phyloP scores from a whole-genome alignment of 192 early-diverging fungal genomes.

The Umbelopsis isabellina region DNA sequence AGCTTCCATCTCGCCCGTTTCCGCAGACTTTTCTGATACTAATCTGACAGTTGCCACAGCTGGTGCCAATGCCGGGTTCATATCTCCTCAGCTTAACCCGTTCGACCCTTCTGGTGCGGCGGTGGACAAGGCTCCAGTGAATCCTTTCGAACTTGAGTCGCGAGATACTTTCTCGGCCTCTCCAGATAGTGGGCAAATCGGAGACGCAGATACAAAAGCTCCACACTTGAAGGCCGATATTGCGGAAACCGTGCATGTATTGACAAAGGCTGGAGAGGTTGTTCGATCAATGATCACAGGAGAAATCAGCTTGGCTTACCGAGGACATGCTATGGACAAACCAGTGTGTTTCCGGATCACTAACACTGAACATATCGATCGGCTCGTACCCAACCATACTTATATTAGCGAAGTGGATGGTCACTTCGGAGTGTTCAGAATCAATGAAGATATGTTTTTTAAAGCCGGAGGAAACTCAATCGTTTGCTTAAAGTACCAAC shows the following conservation, averaged over 20 bases:
- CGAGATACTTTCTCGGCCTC: neutral
- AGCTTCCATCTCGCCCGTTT: slow-evolving; percentile 3
- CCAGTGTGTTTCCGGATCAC: slow-evolving; percentile 40
- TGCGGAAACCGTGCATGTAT: slow-evolving; percentile 48
- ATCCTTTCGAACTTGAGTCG: slow-evolving; percentile 20
- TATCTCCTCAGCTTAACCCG: slow-evolving; percentile 10
- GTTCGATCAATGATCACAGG: slow-evolving; percentile 49
- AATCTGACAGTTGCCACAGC: slow-evolving; percentile 11
- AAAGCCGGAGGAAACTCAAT: slow-evolving; percentile 21
- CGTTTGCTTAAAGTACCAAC: slow-evolving; percentile 32
- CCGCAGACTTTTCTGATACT: slow-evolving; percentile 21
- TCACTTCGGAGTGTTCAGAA: slow-evolving; percentile 35
- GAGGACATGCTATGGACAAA: slow-evolving; percentile 27
- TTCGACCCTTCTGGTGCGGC: neutral
- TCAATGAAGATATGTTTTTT: slow-evolving; percentile 43
- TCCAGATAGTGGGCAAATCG: neutral
- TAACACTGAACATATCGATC: slow-evolving; percentile 40
- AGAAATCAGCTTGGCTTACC: slow-evolving; percentile 46
- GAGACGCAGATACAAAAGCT: neutral
- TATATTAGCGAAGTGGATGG: slow-evolving; percentile 40
- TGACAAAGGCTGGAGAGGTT: slow-evolving; percentile 46
- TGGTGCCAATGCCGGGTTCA: slow-evolving; percentile 3
- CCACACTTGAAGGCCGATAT: slow-evolving; percentile 35
- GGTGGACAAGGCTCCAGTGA: slow-evolving; percentile 3
- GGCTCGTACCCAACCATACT: slow-evolving; percentile 38